Conservation (phyloP, 2,329 filamentous ascomycete species). For the Aspergillus novoparasiticus region DNA sequence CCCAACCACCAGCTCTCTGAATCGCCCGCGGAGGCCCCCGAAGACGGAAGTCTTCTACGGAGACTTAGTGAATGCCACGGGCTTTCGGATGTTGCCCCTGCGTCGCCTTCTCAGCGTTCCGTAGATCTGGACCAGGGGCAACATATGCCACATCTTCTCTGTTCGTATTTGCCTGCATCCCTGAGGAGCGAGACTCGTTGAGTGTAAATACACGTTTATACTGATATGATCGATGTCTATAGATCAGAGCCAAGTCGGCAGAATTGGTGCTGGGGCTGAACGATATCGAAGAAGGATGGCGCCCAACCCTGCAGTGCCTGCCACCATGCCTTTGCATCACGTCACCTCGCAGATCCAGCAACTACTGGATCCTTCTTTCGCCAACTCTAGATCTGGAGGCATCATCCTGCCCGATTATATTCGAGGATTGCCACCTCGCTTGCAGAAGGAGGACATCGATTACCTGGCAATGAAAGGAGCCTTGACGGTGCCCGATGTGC, state of each 20-base stretch:
- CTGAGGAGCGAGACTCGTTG: background rate
- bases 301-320: slow-evolving; percentile 44
- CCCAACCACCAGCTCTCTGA: slow-evolving; percentile 33
- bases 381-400: slow-evolving; percentile 50
- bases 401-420: slow-evolving; percentile 68
- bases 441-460: slow-evolving; percentile 77
- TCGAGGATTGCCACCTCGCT: slow-evolving; percentile 74
- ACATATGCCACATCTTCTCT: slow-evolving; percentile 66
- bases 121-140: slow-evolving; percentile 53
- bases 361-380: slow-evolving; percentile 48
- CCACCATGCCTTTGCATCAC: slow-evolving; percentile 39
- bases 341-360: slow-evolving; percentile 40
- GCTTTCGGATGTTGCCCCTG: slow-evolving; percentile 34
- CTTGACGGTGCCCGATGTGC: slow-evolving; percentile 69
- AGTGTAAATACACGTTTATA: background rate
- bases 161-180: slow-evolving; percentile 47
- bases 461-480: slow-evolving; percentile 86
- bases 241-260: slow-evolving; percentile 37
- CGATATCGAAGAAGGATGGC: slow-evolving; percentile 48
- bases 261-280: slow-evolving; percentile 52
- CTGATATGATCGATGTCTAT: slow-evolving; percentile 14
- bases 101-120: slow-evolving; percentile 49
- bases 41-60: slow-evolving; percentile 35
- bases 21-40: slow-evolving; percentile 37
- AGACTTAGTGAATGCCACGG: slow-evolving; percentile 32